Conservation (phyloP, 805 yeast species). For the Cyberlindnera misumaiensis region DNA sequence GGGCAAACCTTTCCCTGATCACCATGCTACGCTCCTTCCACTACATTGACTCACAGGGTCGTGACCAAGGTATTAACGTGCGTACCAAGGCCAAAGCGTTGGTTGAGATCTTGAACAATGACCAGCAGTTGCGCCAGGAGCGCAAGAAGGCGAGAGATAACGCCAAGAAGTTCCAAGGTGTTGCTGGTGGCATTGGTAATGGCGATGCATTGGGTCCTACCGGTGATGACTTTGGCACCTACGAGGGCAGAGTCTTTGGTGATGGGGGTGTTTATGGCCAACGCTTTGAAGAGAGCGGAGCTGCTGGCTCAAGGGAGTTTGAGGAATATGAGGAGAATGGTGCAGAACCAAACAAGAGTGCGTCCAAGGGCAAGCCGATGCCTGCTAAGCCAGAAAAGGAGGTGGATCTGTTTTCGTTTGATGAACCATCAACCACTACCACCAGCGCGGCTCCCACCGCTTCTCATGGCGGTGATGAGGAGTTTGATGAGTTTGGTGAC, state of each 20-base stretch:
- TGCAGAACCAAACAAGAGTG: conserved; percentile 29
- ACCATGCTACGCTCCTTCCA: conserved; percentile 90
- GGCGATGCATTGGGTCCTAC: conserved; percentile 20
- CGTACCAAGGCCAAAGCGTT: conserved; percentile 84
- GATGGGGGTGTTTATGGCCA: conserved; percentile 69
- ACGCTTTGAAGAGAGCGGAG: conserved; percentile 54
- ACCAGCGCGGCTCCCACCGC: conserved; percentile 5
- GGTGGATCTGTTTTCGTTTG: conserved; percentile 46
- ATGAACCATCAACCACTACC: conserved; percentile 18
- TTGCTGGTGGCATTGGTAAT: conserved; percentile 51
- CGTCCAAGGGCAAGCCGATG: conserved; percentile 22
- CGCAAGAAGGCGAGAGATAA: conserved; percentile 87
- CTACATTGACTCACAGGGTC: conserved; percentile 86
- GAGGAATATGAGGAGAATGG: conserved; percentile 59
- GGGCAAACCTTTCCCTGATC: conserved; percentile 73
- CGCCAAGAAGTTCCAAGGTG: conserved; percentile 76
- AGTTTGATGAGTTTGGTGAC: conserved; percentile 72
- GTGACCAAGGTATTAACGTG: conserved; percentile 94
- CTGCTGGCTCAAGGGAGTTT: conserved; percentile 35
- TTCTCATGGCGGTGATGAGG: conserved; percentile 22
- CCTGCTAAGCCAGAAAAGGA: conserved; percentile 23
- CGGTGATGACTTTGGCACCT: conserved; percentile 39
- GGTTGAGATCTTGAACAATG: conserved; percentile 66
- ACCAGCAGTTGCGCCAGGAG: conserved; percentile 68
- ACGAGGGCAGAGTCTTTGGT: conserved; percentile 51